Conservation (phyloP, 2,329 filamentous ascomycete genomes). For the Elsinoe necatrix region DNA sequence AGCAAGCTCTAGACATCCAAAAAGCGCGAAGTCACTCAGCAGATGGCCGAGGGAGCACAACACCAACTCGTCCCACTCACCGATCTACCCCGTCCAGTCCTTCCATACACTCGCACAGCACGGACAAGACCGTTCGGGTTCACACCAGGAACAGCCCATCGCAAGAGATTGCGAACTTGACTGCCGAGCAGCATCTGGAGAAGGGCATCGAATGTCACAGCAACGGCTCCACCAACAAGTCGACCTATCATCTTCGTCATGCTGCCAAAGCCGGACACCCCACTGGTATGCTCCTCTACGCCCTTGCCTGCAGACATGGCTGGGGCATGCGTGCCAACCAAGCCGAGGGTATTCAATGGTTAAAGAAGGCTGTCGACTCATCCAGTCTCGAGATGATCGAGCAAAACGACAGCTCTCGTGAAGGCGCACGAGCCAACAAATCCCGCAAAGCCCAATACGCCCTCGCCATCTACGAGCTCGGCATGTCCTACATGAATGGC, state of each 20-base stretch:
- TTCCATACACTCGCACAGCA: slow-evolving; percentile 30
- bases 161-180: slow-evolving; percentile 50
- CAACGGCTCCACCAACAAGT: slow-evolving; percentile 78
- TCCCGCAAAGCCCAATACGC: slow-evolving; percentile 88
- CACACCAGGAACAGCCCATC: slow-evolving; percentile 31
- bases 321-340: slow-evolving; percentile 97
- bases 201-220: slow-evolving; percentile 89
- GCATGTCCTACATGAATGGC: slow-evolving; percentile 94
- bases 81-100: slow-evolving; percentile 24
- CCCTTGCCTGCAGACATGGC: slow-evolving; percentile 86
- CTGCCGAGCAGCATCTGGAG: slow-evolving; percentile 77
- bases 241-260: slow-evolving; percentile 87
- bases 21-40: slow-evolving; percentile 12
- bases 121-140: slow-evolving; percentile 38
- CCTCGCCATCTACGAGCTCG: slow-evolving; percentile 89
- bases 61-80: slow-evolving; percentile 11
- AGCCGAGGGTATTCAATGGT: slow-evolving; percentile 81
- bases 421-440: slow-evolving; percentile 54
- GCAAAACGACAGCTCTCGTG: slow-evolving; percentile 50
- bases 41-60: slow-evolving; percentile 11
- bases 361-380: slow-evolving; percentile 80
- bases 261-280: slow-evolving; percentile 79
- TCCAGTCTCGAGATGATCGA: slow-evolving; percentile 76
- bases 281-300: slow-evolving; percentile 93
- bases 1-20: slow-evolving; percentile 14